A percentile compares a stretch with the other conserved stretches of the same genome.
Conservation (phyloP, 768 basidiomycete genomes). For the Mycena indigotica region DNA sequence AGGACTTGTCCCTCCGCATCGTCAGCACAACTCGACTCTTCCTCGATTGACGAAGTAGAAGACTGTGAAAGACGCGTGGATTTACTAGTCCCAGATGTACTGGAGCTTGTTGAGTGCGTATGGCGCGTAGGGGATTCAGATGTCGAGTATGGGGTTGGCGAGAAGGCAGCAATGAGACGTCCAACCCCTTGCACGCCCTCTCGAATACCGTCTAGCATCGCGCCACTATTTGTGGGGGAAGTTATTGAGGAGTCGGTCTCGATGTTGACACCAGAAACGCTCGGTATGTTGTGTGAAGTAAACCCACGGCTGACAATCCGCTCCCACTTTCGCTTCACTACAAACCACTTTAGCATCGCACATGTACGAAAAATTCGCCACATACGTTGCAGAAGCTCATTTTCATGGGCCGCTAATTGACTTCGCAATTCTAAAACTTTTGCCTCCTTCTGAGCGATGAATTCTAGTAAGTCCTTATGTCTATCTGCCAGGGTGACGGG, state of each 20-base stretch:
- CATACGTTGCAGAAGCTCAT: conserved; percentile 64
- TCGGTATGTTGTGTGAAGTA: conserved; percentile 29
- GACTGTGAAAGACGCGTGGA: conserved; percentile 47
- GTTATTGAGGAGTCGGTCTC: conserved; percentile 15
- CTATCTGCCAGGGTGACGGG: conserved; percentile 67
- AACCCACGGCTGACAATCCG: conserved; percentile 71
- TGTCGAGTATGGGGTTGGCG: conserved; percentile 19
- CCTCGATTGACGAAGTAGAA: conserved; percentile 48
- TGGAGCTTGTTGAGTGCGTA: conserved; percentile 22
- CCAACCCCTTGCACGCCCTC: conserved; percentile 65
- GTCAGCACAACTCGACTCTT: conserved; percentile 31
- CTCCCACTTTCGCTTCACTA: conserved; percentile 86
- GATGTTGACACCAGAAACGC: conserved; percentile 20
- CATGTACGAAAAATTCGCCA: too few relatives aligned
- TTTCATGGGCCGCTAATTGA: conserved; percentile 72
- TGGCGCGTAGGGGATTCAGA: conserved; percentile 12
- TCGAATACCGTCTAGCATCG: conserved; percentile 60
- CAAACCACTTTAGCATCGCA: too few relatives aligned
- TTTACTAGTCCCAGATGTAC: conserved; percentile 20
- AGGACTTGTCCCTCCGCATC: conserved; percentile 35
- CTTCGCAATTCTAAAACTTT: conserved; percentile 80
- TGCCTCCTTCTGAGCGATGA: conserved; percentile 86
- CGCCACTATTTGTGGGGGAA: conserved; percentile 33
- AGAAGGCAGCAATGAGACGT: conserved; percentile 54
- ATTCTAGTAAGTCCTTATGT: conserved; percentile 81